Evolutionary conservation across 106 monocot genomes (phyloP).

Genomic region (Platanthera zijinensis): DNA sequence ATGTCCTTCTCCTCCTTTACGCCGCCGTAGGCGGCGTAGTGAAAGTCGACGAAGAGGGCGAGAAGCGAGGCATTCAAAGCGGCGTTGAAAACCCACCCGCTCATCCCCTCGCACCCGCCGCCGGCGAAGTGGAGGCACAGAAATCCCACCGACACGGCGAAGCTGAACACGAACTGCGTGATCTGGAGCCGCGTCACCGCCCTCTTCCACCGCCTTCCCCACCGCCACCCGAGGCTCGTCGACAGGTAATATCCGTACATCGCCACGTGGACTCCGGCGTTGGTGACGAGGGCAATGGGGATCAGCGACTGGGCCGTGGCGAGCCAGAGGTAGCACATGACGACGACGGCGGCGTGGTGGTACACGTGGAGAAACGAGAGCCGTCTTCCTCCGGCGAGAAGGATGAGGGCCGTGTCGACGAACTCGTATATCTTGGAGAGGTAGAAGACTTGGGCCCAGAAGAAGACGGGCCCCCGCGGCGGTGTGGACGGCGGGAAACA

Average conservation of each 20-base stretch:
- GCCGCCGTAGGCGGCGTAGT: constrained; percentile 25
- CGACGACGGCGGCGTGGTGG: constrained; percentile 82
- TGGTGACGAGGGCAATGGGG: constrained; percentile 77
- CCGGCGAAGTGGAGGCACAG: constrained; percentile 63
- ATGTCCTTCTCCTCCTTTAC: neutral
- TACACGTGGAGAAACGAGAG: constrained; percentile 92
- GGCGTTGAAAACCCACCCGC: constrained; percentile 75
- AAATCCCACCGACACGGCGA: constrained; percentile 47
- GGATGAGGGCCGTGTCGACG: constrained; percentile 77
- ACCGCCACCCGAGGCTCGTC: constrained; percentile 47
- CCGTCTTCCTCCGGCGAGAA: constrained; percentile 31
- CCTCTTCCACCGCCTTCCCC: constrained; percentile 69
- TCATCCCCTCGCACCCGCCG: constrained; percentile 67
- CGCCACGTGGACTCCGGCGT: constrained; percentile 67
- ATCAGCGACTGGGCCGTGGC: constrained; percentile 58
- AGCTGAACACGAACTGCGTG: constrained; percentile 68
- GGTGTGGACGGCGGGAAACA: constrained; percentile 43
- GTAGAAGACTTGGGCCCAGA: constrained; percentile 92
- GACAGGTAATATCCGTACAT: constrained; percentile 86
- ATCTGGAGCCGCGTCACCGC: constrained; percentile 73
- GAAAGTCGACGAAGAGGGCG: constrained; percentile 67
- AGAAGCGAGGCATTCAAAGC: constrained; percentile 79
- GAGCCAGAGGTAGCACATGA: constrained; percentile 82
- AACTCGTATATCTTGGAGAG: constrained; percentile 96
- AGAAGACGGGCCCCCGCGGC: constrained; percentile 64